Evolutionary conservation across 129 eudicot genomes (phyloP).

Genomic region (Centrapalus pauciflorus): DNA sequence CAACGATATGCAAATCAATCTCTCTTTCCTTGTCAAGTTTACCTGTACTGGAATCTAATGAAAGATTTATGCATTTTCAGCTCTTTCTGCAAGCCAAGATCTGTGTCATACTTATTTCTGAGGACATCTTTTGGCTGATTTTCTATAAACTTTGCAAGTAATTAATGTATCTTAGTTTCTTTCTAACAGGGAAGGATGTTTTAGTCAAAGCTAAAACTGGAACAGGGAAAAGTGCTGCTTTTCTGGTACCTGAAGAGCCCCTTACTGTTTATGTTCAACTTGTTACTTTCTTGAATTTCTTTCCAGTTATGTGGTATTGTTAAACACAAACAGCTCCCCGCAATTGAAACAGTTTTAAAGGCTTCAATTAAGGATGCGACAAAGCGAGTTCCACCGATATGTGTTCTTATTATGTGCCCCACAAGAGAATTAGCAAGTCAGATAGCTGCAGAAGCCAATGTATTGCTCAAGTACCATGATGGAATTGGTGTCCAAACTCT

Average conservation of each 20-base stretch:
- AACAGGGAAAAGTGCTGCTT: constrained; percentile 66
- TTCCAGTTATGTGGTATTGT: constrained; percentile 14
- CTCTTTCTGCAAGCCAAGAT: too few species aligned
- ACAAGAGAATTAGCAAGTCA: constrained; percentile 77
- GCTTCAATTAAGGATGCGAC: constrained; percentile 32
- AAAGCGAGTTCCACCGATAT: constrained; percentile 38
- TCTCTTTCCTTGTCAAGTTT: too few species aligned
- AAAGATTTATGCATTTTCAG: too few species aligned
- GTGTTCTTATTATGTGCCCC: constrained; percentile 65
- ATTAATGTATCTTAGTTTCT: background rate
- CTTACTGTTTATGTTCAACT: background rate
- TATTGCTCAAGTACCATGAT: constrained; percentile 56
- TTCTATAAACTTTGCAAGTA: background rate
- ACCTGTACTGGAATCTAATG: too few species aligned
- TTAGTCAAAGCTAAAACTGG: constrained; percentile 66
- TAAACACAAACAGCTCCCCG: constrained; percentile 76
- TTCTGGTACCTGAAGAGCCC: constrained; percentile 43
- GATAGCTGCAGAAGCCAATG: constrained; percentile 67
- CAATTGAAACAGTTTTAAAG: constrained; percentile 75
- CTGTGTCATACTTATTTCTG: too few species aligned
- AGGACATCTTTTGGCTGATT: background rate
- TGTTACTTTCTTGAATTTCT: background rate
- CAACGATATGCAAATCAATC: too few species aligned
- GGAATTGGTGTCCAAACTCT: constrained; percentile 62
- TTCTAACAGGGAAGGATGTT: constrained; percentile 55